phyloP scores from a whole-genome alignment of 352 stramenopile genomes.

The Synura sp. region DNA sequence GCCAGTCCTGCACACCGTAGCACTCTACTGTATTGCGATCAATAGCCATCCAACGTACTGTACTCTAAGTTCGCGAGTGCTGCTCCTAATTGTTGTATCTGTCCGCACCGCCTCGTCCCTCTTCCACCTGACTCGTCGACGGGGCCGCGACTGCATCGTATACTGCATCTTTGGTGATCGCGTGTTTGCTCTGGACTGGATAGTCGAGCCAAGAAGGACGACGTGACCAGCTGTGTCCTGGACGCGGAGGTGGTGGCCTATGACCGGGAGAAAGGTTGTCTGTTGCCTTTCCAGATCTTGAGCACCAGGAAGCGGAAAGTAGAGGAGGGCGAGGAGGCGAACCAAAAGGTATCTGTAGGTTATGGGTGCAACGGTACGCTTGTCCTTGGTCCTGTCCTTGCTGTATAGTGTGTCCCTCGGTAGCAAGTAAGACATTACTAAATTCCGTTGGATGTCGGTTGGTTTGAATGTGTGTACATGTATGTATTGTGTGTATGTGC shows the following conservation, averaged over 20 bases:
- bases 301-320: slow-evolving; percentile 93
- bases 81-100: too few species aligned
- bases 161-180: slow-evolving; percentile 10
- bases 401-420: too few species aligned
- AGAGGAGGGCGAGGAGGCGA: slow-evolving; percentile 50
- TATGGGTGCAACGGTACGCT: neutral
- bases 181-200: neutral
- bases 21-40: too few species aligned
- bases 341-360: slow-evolving; percentile 35
- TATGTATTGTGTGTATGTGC: slow-evolving; percentile 1
- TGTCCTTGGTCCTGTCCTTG: neutral
- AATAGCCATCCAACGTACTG: too few species aligned
- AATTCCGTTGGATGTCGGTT: neutral
- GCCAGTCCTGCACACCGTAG: too few species aligned
- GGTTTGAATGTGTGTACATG: neutral
- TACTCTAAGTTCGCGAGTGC: too few species aligned
- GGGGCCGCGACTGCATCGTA: too few species aligned
- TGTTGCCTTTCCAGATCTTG: slow-evolving; percentile 95
- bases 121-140: too few species aligned
- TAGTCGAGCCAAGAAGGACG: neutral
- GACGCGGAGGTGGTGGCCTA: slow-evolving; percentile 89
- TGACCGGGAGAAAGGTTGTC: slow-evolving; percentile 86
- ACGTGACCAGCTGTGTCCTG: neutral
- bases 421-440: too few species aligned
- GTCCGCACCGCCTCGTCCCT: too few species aligned